Conservation (phyloP, 179 eudicot species). For the Monotropa hypopitys region DNA sequence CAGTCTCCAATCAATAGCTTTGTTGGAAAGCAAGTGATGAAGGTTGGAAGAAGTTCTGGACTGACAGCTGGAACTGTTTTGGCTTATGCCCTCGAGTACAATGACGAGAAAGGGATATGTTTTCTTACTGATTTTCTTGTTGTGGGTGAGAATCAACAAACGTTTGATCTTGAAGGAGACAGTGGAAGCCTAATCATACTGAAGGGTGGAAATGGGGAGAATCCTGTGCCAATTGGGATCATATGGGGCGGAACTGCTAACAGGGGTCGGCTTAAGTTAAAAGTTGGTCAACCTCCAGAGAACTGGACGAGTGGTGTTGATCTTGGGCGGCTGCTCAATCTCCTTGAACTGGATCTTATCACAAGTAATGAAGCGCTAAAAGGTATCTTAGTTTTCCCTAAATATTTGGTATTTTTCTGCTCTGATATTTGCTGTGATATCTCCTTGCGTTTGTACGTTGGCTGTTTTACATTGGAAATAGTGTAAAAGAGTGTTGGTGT, state of each 20-base stretch:
- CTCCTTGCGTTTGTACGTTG: background rate
- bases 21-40: constrained; percentile 80
- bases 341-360: constrained; percentile 83
- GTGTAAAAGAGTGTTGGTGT: background rate
- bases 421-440: background rate
- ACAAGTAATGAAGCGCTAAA: constrained; percentile 63
- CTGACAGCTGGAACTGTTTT: constrained; percentile 72
- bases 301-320: constrained; percentile 99
- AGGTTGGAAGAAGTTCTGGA: constrained; percentile 98
- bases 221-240: constrained; percentile 84
- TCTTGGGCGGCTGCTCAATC: constrained; percentile 83
- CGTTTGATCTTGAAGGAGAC: constrained; percentile 96
- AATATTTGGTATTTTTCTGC: background rate
- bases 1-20: constrained; percentile 75
- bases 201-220: constrained; percentile 62
- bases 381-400: constrained; percentile 32
- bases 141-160: constrained; percentile 92
- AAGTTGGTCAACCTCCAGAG: constrained; percentile 85
- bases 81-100: constrained; percentile 94
- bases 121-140: constrained; percentile 93
- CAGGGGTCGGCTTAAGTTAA: constrained; percentile 86
- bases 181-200: constrained; percentile 85
- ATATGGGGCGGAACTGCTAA: constrained; percentile 99
- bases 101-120: constrained; percentile 94
- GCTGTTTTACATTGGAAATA: background rate